Conservation (phyloP, 2,329 filamentous ascomycete species). For the Amesomyces nigricolor region DNA sequence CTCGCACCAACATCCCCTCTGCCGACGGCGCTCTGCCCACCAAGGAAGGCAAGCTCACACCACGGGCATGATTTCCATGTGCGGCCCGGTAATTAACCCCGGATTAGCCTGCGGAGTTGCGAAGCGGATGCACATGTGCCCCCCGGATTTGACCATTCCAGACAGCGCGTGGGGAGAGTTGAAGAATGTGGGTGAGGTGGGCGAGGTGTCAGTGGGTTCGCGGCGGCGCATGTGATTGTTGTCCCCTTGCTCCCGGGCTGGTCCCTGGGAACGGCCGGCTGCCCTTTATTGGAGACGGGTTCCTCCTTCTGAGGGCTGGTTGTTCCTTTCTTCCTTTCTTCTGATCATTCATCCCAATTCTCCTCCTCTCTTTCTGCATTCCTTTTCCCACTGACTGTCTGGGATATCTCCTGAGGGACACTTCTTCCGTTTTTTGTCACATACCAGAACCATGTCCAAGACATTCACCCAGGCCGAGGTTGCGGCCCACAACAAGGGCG, state of each 20-base stretch:
- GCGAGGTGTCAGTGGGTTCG: background rate
- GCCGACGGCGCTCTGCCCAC: background rate
- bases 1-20: no score
- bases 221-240: slow-evolving; percentile 12
- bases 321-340: background rate
- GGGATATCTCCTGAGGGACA: background rate
- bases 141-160: background rate
- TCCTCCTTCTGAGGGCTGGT: background rate
- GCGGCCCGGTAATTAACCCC: background rate
- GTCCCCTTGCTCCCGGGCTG: background rate
- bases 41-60: background rate
- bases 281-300: slow-evolving; percentile 9
- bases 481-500: slow-evolving; percentile 81
- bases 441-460: slow-evolving; percentile 65
- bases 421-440: background rate
- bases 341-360: background rate
- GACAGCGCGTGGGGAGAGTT: background rate
- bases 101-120: background rate
- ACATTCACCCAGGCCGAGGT: slow-evolving; percentile 81
- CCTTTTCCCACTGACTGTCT: slow-evolving; percentile 1
- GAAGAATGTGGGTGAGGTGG: background rate
- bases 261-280: background rate
- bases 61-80: slow-evolving; percentile 10
- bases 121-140: slow-evolving; percentile 9
- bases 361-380: background rate